A percentile compares a stretch with the other conserved stretches of the same genome.
Evolutionary conservation across 202 grass and related monocot genomes (phyloP).

Genomic region (Tripidium arundinaceum): DNA sequence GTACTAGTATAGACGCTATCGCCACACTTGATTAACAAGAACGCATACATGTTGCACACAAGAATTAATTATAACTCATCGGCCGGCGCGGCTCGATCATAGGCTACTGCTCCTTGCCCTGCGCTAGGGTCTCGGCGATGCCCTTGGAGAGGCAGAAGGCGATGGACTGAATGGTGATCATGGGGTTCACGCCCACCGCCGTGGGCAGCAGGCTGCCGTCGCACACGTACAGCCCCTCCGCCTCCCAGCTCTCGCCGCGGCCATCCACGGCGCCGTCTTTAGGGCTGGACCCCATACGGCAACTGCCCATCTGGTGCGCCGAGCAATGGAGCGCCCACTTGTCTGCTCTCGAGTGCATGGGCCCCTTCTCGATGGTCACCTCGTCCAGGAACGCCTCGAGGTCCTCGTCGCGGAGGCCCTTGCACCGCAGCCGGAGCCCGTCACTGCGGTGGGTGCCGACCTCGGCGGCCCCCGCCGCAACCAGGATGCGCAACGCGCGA

Average conservation of each 20-base stretch:
- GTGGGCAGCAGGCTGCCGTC: constrained; percentile 73
- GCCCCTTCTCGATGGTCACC: constrained; percentile 45
- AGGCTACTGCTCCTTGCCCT: constrained; percentile 5
- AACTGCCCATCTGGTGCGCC: constrained; percentile 95
- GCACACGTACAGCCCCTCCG: constrained; percentile 67
- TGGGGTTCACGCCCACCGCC: constrained; percentile 79
- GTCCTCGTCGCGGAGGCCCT: constrained; percentile 52
- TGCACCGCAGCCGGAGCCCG: constrained; percentile 51
- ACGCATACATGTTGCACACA: neutral
- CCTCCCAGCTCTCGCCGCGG: constrained; percentile 81
- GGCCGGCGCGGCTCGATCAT: neutral
- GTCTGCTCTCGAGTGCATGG: constrained; percentile 32
- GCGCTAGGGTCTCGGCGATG: constrained; percentile 46
- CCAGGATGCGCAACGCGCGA: constrained; percentile 50
- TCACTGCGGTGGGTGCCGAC: constrained; percentile 88
- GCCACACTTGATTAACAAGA: neutral
- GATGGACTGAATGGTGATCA: constrained; percentile 80
- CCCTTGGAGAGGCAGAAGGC: constrained; percentile 73
- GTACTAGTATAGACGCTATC: neutral
- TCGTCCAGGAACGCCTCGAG: constrained; percentile 74
- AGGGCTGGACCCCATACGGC: constrained; percentile 58
- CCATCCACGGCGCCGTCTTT: constrained; percentile 55
- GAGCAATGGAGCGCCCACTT: constrained; percentile 51
- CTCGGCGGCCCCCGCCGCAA: constrained; percentile 73
- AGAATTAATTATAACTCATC: neutral